phyloP scores from a whole-genome alignment of 176 grass and related monocot genomes.

The Avena atlantica region DNA sequence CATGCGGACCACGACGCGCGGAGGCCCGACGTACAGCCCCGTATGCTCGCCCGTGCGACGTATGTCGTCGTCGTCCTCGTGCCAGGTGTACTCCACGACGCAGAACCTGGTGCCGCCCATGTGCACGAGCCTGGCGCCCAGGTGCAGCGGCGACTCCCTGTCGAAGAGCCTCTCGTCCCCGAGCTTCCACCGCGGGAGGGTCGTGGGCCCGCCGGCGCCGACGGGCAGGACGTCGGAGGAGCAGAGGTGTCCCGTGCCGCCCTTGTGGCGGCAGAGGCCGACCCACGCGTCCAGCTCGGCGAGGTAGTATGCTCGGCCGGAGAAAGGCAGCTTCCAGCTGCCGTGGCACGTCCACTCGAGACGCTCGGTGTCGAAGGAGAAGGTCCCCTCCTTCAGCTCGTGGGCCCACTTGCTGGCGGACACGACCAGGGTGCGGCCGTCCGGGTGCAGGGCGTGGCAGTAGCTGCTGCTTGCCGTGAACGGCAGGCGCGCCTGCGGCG shows the following conservation, averaged over 20 bases:
- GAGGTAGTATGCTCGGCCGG: slow-evolving; percentile 5
- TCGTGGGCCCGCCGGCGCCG: neutral
- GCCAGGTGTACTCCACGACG: neutral
- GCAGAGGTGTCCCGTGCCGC: neutral
- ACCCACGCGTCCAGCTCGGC: slow-evolving; percentile 26
- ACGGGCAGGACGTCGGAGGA: neutral
- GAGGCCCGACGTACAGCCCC: neutral
- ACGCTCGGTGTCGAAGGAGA: slow-evolving; percentile 4
- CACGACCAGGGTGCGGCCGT: slow-evolving; percentile 26
- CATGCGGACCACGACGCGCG: slow-evolving; percentile 1
- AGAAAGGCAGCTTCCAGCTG: slow-evolving; percentile 6
- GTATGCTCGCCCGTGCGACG: neutral
- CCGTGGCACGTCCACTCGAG: slow-evolving; percentile 19
- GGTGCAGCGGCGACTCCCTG: neutral
- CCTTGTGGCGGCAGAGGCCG: neutral
- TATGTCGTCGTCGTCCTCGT: slow-evolving; percentile 21
- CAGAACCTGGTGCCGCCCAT: slow-evolving; percentile 27
- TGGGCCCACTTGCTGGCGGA: neutral
- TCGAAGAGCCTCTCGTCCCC: neutral
- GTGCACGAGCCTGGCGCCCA: slow-evolving; percentile 9
- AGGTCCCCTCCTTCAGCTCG: neutral
- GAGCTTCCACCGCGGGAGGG: neutral
- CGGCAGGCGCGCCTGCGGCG: neutral
- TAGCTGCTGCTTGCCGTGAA: slow-evolving; percentile 1
- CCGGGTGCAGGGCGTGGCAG: slow-evolving; percentile 11